phyloP scores from a whole-genome alignment of 2,329 filamentous ascomycete species.

The Exophiala mesophila region DNA sequence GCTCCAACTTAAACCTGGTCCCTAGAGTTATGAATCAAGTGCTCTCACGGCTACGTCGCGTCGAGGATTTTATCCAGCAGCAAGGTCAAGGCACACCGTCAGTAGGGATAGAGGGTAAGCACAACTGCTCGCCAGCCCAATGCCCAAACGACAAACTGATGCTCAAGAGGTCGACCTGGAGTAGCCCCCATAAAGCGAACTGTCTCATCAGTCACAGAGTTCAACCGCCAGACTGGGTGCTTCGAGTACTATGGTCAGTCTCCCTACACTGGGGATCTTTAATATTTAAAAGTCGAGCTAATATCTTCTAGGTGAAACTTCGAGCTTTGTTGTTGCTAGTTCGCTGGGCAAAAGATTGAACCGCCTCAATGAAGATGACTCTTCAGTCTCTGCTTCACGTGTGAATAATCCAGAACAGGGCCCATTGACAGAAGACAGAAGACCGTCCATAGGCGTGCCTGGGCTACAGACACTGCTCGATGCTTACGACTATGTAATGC shows the following conservation, averaged over 20 bases:
- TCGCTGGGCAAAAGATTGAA: background rate
- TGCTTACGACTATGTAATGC: background rate
- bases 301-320: background rate
- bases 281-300: too few species aligned
- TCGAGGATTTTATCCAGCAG: background rate
- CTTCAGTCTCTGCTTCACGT: too few species aligned
- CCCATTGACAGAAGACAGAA: too few species aligned
- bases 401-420: too few species aligned
- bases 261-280: too few species aligned
- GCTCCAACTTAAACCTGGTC: background rate
- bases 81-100: background rate
- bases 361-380: too few species aligned
- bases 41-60: background rate
- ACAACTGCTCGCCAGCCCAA: too few species aligned
- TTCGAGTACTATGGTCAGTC: background rate
- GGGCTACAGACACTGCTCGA: background rate
- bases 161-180: background rate
- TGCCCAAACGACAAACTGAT: too few species aligned
- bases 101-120: too few species aligned
- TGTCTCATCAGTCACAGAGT: background rate
- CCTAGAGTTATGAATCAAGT: background rate
- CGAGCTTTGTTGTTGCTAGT: background rate
- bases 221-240: background rate
- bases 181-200: background rate
- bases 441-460: too few species aligned